Evolutionary conservation across 2,329 filamentous ascomycete species (phyloP).

Genomic region (Fusarium sp.): DNA sequence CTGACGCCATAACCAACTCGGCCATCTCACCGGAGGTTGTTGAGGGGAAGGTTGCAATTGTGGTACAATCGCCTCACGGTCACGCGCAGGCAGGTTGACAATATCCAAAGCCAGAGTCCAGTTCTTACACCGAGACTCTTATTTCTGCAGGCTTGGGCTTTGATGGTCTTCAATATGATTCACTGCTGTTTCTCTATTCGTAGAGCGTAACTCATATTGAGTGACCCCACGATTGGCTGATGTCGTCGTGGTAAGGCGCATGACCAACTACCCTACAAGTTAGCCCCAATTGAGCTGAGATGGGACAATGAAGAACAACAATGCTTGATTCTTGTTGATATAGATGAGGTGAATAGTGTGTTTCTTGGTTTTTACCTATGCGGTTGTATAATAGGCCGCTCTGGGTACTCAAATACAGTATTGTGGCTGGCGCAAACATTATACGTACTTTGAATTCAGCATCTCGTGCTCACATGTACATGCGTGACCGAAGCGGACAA

Average conservation of each 20-base stretch:
- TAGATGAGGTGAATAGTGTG: not conserved
- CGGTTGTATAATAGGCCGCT: not conserved
- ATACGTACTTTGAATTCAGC: not conserved
- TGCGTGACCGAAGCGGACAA: not conserved
- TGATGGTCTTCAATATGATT: not conserved
- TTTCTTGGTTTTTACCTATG: not conserved
- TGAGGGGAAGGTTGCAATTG: rapidly evolving
- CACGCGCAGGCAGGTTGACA: not conserved
- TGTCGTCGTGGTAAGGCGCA: not conserved
- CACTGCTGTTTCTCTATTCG: not conserved
- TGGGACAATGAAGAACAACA: not conserved
- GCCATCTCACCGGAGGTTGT: constrained; percentile 41
- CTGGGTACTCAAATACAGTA: not conserved
- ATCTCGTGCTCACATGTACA: not conserved
- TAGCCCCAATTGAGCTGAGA: not conserved
- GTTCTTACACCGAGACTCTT: no score
- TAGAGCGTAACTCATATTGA: not conserved
- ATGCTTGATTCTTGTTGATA: not conserved
- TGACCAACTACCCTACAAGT: not conserved
- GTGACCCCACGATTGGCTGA: not conserved
- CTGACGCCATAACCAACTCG: constrained; percentile 47
- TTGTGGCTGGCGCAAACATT: not conserved
- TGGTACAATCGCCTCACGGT: not conserved
- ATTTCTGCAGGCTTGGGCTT: not conserved
- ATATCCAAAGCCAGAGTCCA: no score